phyloP scores from a whole-genome alignment of 345 rosid species.

The Nasturtium officinale region DNA sequence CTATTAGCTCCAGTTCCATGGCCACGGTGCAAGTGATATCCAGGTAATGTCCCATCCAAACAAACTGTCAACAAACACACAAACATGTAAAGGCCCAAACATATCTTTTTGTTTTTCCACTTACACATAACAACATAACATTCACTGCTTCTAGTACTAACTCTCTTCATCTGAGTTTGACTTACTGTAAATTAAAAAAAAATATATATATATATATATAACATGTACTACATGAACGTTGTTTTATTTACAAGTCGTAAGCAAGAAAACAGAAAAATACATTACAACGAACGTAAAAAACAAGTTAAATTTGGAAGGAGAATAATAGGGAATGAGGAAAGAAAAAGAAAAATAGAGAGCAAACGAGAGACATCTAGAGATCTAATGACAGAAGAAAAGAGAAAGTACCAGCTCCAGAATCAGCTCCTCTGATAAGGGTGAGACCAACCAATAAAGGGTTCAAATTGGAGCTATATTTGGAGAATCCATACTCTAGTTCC shows the following conservation, averaged over 20 bases:
- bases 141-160: background rate
- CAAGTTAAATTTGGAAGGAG: conserved; percentile 29
- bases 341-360: background rate
- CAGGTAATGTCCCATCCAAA: conserved; percentile 96
- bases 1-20: conserved; percentile 80
- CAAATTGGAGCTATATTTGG: conserved; percentile 42
- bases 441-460: conserved; percentile 79
- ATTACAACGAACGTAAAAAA: conserved; percentile 18
- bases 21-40: conserved; percentile 86
- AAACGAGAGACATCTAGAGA: conserved; percentile 5
- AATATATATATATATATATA: too few species aligned
- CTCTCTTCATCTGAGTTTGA: background rate
- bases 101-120: background rate
- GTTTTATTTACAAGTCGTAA: background rate
- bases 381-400: conserved; percentile 23
- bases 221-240: background rate
- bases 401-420: conserved; percentile 80
- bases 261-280: conserved; percentile 1
- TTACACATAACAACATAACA: conserved; percentile 1
- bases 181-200: background rate
- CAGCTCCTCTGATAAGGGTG: conserved; percentile 75
- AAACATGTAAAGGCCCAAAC: conserved; percentile 24
- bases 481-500: conserved; percentile 50
- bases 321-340: conserved; percentile 5
- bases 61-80: conserved; percentile 61